These are phyloP conservation scores for Saccharomyces hybrid DNA, from an alignment of 1,139 yeast genomes.

Conservation along the genomic window DNA sequence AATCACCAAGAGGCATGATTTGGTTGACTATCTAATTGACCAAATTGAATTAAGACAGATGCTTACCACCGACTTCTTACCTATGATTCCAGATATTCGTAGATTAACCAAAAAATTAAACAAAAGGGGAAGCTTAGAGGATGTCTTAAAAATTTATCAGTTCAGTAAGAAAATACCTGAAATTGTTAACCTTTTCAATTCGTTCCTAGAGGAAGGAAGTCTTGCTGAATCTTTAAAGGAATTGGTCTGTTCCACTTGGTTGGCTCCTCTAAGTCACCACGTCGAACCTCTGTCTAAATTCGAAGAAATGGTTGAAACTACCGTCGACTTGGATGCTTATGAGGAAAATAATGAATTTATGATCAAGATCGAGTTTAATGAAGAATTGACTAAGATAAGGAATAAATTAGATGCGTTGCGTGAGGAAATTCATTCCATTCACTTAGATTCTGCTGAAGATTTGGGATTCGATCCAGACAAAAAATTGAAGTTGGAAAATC, in stretches of 20 bases:
- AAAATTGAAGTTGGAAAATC: conserved; percentile 81
- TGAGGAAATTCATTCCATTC: conserved; percentile 51
- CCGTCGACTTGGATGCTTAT: conserved; percentile 78
- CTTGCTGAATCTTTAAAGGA: conserved; percentile 24
- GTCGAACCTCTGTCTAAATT: conserved; percentile 53
- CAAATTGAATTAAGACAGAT: conserved; percentile 60
- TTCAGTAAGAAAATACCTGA: conserved; percentile 66
- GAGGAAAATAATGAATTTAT: conserved; percentile 66
- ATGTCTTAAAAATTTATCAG: conserved; percentile 85
- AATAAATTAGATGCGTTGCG: conserved; percentile 49
- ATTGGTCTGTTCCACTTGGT: conserved; percentile 49
- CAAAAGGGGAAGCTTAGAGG: conserved; percentile 60
- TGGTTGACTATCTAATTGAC: conserved; percentile 66
- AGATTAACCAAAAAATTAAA: conserved; percentile 61
- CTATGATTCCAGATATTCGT: conserved; percentile 75
- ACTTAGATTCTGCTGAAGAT: conserved; percentile 62
- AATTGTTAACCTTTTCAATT: conserved; percentile 44
- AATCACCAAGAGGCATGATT: conserved; percentile 60
- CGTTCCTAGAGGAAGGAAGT: conserved; percentile 35
- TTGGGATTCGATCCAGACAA: conserved; percentile 76
- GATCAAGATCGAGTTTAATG: conserved; percentile 86
- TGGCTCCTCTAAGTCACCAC: conserved; percentile 45
- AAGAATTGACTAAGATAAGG: conserved; percentile 56
- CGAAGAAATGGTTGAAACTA: conserved; percentile 84
- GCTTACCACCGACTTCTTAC: conserved; percentile 60